These are phyloP conservation scores for Cordyceps pruinosa DNA, from an alignment of 2,329 filamentous ascomycete species.

Conservation along the genomic window DNA sequence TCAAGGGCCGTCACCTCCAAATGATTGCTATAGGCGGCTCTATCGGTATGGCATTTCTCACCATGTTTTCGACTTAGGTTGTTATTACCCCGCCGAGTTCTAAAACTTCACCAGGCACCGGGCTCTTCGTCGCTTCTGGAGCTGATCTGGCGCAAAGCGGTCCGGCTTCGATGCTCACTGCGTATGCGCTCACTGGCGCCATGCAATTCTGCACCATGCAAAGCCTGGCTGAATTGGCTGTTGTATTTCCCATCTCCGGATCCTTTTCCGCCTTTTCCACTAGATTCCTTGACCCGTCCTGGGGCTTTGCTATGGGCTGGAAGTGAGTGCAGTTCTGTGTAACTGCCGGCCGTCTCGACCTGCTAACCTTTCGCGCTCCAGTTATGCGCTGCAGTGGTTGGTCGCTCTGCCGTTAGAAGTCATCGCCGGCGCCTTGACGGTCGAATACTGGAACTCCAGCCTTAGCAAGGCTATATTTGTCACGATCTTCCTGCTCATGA, in stretches of 20 bases:
- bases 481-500: conserved; percentile 40
- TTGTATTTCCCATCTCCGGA: conserved; percentile 52
- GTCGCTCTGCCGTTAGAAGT: conserved; percentile 41
- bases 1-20: conserved; percentile 10
- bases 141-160: conserved; percentile 10
- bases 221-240: conserved; percentile 47
- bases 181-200: conserved; percentile 6
- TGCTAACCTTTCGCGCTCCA: neutral
- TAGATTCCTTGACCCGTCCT: conserved; percentile 53
- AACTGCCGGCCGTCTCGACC: neutral
- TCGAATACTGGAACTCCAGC: conserved; percentile 42
- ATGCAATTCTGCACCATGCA: conserved; percentile 13
- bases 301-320: conserved; percentile 48
- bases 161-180: conserved; percentile 9
- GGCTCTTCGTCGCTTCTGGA: conserved; percentile 9
- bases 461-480: conserved; percentile 43
- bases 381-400: conserved; percentile 35
- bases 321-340: conserved; percentile 30
- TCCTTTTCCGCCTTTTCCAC: conserved; percentile 53
- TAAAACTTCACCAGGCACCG: neutral
- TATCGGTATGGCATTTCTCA: neutral
- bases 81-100: neutral
- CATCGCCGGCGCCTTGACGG: conserved; percentile 42
- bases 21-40: conserved; percentile 12
- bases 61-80: neutral